Conservation (phyloP, 169 alveolate species). For the Eimeria mitis region DNA sequence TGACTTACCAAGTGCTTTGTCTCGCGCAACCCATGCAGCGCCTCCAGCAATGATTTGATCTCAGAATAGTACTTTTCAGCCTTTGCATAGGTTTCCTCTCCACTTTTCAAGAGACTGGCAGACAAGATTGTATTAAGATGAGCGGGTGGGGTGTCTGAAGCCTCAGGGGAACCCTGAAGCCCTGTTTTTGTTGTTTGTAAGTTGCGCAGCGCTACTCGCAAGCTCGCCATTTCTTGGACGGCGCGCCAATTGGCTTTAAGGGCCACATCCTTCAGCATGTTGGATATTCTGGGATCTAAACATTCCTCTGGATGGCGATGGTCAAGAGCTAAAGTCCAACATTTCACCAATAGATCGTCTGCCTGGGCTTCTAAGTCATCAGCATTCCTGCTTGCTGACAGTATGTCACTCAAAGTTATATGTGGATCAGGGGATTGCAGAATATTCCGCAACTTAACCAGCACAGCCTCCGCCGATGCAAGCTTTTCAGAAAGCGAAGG, state of each 20-base stretch:
- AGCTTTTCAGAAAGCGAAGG: not conserved
- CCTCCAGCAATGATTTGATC: not conserved
- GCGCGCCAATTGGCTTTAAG: conserved; percentile 6
- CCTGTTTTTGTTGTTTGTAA: not conserved
- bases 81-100: not conserved
- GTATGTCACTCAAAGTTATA: conserved; percentile 11
- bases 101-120: not conserved
- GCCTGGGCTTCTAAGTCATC: conserved; percentile 15
- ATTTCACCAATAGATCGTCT: not conserved
- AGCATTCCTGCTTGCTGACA: conserved; percentile 11
- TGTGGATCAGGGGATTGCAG: not conserved
- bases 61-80: conserved; percentile 8
- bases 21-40: not conserved
- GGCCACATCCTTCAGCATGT: conserved; percentile 14
- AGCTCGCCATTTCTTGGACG: not conserved
- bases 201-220: conserved; percentile 24
- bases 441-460: conserved; percentile 2
- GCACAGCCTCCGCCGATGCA: not conserved
- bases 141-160: not conserved
- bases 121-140: not conserved
- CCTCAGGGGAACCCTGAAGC: not conserved
- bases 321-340: not conserved
- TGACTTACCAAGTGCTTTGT: not conserved
- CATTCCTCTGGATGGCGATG: not conserved
- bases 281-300: not conserved